A percentile compares a stretch with the other conserved stretches of the same genome.
Evolutionary conservation across 2,329 filamentous ascomycete species (phyloP).

Genomic region (Ophiosphaerella korrae): DNA sequence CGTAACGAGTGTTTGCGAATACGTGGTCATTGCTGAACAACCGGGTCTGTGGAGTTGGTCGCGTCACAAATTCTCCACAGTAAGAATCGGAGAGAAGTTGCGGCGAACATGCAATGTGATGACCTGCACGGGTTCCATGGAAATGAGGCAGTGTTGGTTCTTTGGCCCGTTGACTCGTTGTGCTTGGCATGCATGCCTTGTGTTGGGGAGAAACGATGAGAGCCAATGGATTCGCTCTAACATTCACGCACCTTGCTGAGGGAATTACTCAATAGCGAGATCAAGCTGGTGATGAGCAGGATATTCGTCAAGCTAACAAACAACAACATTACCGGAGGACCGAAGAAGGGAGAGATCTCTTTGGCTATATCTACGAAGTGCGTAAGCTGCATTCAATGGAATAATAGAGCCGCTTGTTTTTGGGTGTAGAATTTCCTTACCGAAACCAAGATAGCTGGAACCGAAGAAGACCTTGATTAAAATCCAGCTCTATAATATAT

Average conservation of each 20-base stretch:
- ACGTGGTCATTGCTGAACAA: not conserved
- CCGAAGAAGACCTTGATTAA: slow-evolving; percentile 83
- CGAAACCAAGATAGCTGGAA: slow-evolving; percentile 74
- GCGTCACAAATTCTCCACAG: not conserved
- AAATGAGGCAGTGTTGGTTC: slow-evolving; percentile 26
- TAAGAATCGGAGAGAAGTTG: not conserved
- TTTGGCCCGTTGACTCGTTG: slow-evolving; percentile 15
- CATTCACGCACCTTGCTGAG: slow-evolving; percentile 60
- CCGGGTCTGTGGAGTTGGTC: not conserved
- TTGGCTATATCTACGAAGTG: slow-evolving; percentile 51
- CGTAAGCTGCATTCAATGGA: slow-evolving; percentile 21
- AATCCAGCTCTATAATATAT: slow-evolving; percentile 62
- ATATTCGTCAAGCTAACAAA: slow-evolving; percentile 81
- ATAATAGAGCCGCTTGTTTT: slow-evolving; percentile 14
- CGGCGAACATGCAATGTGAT: slow-evolving; percentile 1
- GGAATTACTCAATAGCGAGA: slow-evolving; percentile 78
- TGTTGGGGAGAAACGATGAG: slow-evolving; percentile 11
- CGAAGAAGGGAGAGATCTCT: slow-evolving; percentile 51
- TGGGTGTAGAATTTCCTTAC: slow-evolving; percentile 49
- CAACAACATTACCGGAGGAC: slow-evolving; percentile 61
- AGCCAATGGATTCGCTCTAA: slow-evolving; percentile 21
- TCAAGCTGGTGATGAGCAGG: slow-evolving; percentile 77
- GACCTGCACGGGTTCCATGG: slow-evolving; percentile 5
- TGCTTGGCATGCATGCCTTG: slow-evolving; percentile 21
- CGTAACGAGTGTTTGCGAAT: not conserved